Evolutionary conservation across 2,329 filamentous ascomycete species (phyloP).

Genomic region (Fusarium ambrosium): DNA sequence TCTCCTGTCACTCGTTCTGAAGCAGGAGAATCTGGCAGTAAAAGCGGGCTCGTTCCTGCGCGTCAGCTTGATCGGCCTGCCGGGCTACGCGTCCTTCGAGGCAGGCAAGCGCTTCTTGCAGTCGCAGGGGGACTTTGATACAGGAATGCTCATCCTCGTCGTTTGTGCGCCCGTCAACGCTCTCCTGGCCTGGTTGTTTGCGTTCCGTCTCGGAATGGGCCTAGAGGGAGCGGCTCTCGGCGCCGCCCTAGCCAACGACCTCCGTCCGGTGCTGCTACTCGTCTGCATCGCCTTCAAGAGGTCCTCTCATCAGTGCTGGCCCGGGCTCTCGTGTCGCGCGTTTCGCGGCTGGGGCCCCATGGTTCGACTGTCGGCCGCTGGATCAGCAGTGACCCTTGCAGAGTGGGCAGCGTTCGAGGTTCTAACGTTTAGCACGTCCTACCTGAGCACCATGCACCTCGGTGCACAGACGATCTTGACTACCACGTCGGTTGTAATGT

Average conservation of each 20-base stretch:
- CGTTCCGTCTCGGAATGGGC: slow-evolving; percentile 57
- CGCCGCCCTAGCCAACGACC: slow-evolving; percentile 62
- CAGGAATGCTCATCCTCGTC: slow-evolving; percentile 61
- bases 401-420: slow-evolving; percentile 61
- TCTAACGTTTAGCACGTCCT: slow-evolving; percentile 60
- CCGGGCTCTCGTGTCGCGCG: slow-evolving; percentile 54
- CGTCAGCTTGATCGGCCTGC: slow-evolving; percentile 63
- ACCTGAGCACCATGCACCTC: slow-evolving; percentile 58
- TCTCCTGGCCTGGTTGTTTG: slow-evolving; percentile 63
- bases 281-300: slow-evolving; percentile 60
- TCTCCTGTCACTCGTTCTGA: slow-evolving; percentile 61
- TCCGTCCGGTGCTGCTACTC: slow-evolving; percentile 62
- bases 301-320: slow-evolving; percentile 50
- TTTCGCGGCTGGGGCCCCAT: slow-evolving; percentile 57
- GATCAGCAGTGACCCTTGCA: slow-evolving; percentile 56
- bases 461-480: slow-evolving; percentile 59
- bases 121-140: slow-evolving; percentile 67
- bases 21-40: slow-evolving; percentile 61
- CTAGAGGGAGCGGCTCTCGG: slow-evolving; percentile 66
- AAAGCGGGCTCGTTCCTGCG: slow-evolving; percentile 64
- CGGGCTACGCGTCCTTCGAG: slow-evolving; percentile 68
- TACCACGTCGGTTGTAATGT: slow-evolving; percentile 56
- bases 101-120: slow-evolving; percentile 68
- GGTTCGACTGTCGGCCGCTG: slow-evolving; percentile 55
- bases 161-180: slow-evolving; percentile 63